These are phyloP conservation scores for Aureobasidium namibiae DNA, from an alignment of 2,329 filamentous ascomycete genomes.

Conservation along the genomic window DNA sequence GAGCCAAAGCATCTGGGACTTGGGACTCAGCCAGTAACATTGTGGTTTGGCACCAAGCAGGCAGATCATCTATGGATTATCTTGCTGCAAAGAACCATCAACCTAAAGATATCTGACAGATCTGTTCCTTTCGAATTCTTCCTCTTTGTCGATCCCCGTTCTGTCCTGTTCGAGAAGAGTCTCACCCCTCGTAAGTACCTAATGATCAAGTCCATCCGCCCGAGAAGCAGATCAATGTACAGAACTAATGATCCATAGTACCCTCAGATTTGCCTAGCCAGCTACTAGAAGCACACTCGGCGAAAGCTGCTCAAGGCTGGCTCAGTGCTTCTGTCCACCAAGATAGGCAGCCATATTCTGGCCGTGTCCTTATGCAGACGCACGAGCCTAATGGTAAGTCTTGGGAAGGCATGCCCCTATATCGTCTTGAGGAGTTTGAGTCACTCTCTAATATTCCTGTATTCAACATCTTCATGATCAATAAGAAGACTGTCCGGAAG, in stretches of 20 bases:
- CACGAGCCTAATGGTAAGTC: background rate
- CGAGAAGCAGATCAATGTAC: background rate
- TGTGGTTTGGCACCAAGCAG: background rate
- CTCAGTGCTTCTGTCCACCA: background rate
- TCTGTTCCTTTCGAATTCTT: background rate
- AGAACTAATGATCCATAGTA: background rate
- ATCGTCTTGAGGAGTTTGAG: background rate
- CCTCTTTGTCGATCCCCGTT: background rate
- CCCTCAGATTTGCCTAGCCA: background rate
- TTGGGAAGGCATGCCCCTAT: background rate
- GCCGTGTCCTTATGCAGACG: background rate
- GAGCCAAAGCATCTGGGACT: background rate
- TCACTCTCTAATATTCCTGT: background rate
- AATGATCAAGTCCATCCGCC: no score
- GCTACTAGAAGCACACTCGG: background rate
- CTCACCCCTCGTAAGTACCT: background rate
- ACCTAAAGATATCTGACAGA: no score
- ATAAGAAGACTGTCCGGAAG: background rate
- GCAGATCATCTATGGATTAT: background rate
- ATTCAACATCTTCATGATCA: background rate
- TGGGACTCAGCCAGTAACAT: background rate
- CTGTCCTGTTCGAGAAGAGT: background rate
- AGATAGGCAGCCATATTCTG: background rate
- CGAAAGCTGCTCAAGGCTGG: background rate
- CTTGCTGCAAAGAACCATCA: background rate